Conservation (phyloP, 2,329 filamentous ascomycete species). For the Arthrobotrys entomopaga region DNA sequence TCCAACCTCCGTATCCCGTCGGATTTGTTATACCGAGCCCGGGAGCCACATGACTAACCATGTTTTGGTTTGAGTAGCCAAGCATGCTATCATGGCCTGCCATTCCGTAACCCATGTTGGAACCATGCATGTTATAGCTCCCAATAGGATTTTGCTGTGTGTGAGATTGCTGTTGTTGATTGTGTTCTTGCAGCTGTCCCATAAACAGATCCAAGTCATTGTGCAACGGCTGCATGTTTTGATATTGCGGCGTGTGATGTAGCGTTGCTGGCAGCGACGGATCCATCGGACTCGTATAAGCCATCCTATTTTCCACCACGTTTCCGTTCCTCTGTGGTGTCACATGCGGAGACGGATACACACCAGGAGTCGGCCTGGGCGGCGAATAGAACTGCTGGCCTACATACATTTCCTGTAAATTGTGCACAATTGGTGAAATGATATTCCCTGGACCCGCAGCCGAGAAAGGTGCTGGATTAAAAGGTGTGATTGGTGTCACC, state of each 20-base stretch:
- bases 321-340: conserved; percentile 49
- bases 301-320: conserved; percentile 46
- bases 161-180: conserved; percentile 22
- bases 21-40: conserved; percentile 51
- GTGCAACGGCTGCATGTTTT: conserved; percentile 41
- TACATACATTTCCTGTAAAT: conserved; percentile 47
- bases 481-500: conserved; percentile 50
- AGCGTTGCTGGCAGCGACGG: conserved; percentile 32
- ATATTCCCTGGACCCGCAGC: conserved; percentile 34
- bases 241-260: conserved; percentile 36
- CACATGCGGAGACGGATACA: conserved; percentile 41
- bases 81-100: conserved; percentile 40
- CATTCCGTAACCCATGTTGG: conserved; percentile 42
- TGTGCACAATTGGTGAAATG: conserved; percentile 38
- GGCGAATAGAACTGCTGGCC: conserved; percentile 47
- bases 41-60: conserved; percentile 42
- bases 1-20: conserved; percentile 42
- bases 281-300: conserved; percentile 41
- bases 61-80: conserved; percentile 26
- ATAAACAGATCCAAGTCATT: conserved; percentile 46
- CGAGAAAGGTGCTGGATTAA: conserved; percentile 41
- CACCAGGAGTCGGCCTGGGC: conserved; percentile 41
- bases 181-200: conserved; percentile 46
- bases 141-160: conserved; percentile 38
- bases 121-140: conserved; percentile 30